Evolutionary conservation across 2,329 filamentous ascomycete species (phyloP).

Genomic region (Zopfia rhizophila): DNA sequence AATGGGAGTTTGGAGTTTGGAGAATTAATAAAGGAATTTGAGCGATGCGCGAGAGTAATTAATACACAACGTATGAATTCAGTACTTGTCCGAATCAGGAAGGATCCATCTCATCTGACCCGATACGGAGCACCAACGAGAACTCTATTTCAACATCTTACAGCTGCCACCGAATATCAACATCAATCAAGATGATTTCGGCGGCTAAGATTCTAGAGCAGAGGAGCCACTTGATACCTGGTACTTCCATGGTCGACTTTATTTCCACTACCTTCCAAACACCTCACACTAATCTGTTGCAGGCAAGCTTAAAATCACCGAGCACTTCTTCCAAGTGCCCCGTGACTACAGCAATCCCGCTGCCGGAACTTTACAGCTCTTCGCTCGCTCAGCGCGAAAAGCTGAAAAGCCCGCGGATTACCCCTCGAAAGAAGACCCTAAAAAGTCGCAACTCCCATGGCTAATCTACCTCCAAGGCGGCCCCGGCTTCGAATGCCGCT

Average conservation of each 20-base stretch:
- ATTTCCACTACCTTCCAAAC: not conserved
- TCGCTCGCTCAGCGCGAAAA: constrained; percentile 78
- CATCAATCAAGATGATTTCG: constrained; percentile 46
- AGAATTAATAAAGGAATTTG: too few species aligned
- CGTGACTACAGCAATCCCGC: constrained; percentile 76
- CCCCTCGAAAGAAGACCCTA: constrained; percentile 58
- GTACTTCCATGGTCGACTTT: constrained; percentile 34
- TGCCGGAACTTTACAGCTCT: constrained; percentile 74
- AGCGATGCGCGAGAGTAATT: too few species aligned
- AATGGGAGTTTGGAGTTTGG: too few species aligned
- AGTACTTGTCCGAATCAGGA: too few species aligned
- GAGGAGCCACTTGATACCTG: constrained; percentile 56
- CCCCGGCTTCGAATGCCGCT: constrained; percentile 79
- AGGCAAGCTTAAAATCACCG: constrained; percentile 81
- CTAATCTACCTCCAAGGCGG: constrained; percentile 84
- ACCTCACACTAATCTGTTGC: constrained; percentile 15
- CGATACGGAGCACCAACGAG: too few species aligned
- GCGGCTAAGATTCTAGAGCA: constrained; percentile 60
- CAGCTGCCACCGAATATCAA: not conserved
- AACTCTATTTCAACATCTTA: too few species aligned
- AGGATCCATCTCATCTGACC: too few species aligned
- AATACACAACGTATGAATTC: too few species aligned
- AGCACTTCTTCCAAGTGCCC: constrained; percentile 88
- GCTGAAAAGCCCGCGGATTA: constrained; percentile 69
- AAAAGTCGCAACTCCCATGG: constrained; percentile 65